phyloP scores from a whole-genome alignment of 345 rosid genomes.

The Geranium rotundifolium region DNA sequence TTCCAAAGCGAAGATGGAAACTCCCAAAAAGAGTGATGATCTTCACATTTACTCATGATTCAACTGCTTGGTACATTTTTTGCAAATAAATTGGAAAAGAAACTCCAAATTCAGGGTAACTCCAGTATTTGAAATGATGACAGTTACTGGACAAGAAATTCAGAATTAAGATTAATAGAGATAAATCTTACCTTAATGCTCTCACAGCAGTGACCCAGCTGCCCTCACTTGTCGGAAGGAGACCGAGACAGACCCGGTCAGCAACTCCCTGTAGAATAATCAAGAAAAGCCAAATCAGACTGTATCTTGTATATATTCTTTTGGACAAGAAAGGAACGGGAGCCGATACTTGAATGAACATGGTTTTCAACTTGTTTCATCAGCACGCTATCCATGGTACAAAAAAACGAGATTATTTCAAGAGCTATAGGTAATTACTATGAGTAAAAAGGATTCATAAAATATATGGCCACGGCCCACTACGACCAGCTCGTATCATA shows the following conservation, averaged over 20 bases:
- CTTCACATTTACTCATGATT: no score
- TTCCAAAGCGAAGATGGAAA: no score
- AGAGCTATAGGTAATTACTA: not conserved
- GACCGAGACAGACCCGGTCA: slow-evolving; percentile 84
- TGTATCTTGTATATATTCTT: not conserved
- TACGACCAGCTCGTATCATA: no score
- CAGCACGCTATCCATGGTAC: no score
- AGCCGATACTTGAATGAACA: not conserved
- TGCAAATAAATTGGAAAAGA: no score
- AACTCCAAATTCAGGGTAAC: no score
- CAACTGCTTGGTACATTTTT: no score
- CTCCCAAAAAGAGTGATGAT: no score
- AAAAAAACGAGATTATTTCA: not conserved
- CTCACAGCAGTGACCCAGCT: slow-evolving; percentile 81
- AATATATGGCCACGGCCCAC: no score
- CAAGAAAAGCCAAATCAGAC: not conserved
- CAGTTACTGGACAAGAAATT: not conserved
- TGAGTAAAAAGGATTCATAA: not conserved
- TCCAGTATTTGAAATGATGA: no score
- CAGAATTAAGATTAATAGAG: not conserved
- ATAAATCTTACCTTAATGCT: slow-evolving; percentile 55
- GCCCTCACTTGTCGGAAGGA: slow-evolving; percentile 77
- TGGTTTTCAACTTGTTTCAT: no score
- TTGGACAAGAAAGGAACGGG: not conserved
- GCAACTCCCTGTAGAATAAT: slow-evolving; percentile 59